Percentiles rank a stretch among this genome's conserved stretches.
These are phyloP conservation scores for Danielia oregonensis DNA, from an alignment of 805 yeast species.

Conservation along the genomic window DNA sequence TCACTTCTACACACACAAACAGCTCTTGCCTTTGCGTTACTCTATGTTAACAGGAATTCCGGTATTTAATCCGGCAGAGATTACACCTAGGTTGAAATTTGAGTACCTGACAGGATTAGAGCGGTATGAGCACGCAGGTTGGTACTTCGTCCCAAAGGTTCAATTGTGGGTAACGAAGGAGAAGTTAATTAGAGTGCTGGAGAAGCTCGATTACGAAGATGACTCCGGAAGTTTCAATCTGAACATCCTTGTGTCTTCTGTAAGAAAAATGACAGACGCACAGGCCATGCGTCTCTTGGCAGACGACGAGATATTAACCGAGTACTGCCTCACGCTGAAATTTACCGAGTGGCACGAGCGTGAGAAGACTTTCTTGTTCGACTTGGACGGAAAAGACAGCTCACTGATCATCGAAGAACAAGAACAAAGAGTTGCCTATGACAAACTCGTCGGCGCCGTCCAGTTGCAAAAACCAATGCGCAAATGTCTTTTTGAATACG, in stretches of 20 bases:
- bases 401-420: background rate
- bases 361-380: constrained; percentile 19
- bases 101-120: constrained; percentile 17
- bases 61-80: constrained; percentile 12
- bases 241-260: constrained; percentile 13
- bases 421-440: no score
- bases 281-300: constrained; percentile 19
- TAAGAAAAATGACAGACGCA: constrained; percentile 23
- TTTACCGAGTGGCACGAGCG: constrained; percentile 16
- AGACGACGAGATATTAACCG: constrained; percentile 18
- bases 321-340: constrained; percentile 18
- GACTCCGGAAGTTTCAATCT: constrained; percentile 1
- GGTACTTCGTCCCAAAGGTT: constrained; percentile 16
- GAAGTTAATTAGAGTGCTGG: constrained; percentile 11
- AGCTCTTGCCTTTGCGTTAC: constrained; percentile 18
- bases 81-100: constrained; percentile 15
- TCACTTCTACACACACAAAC: constrained; percentile 16
- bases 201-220: constrained; percentile 2
- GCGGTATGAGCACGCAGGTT: constrained; percentile 7
- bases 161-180: constrained; percentile 18
- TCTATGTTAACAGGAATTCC: constrained; percentile 18
- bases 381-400: constrained; percentile 9
- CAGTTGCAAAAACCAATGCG: constrained; percentile 7
- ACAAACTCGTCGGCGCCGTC: constrained; percentile 5
- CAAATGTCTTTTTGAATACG: constrained; percentile 10